Percentiles rank a stretch among this genome's conserved stretches.
Evolutionary conservation across 73 alveolate genomes (phyloP).

Genomic region (Tetrahymena elliotti): DNA sequence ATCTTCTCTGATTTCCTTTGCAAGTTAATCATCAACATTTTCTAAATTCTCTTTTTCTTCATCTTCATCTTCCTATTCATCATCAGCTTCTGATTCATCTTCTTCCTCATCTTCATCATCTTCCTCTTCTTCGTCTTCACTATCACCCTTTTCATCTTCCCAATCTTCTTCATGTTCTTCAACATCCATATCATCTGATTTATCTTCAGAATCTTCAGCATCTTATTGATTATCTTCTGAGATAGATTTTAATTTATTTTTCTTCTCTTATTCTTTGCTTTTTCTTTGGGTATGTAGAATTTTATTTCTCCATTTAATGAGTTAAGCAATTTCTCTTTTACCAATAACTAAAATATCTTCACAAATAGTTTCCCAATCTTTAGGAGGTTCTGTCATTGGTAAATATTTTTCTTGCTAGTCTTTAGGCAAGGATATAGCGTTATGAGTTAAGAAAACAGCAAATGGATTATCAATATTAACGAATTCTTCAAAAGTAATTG

Average conservation of each 20-base stretch:
- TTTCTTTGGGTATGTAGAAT: constrained; percentile 55
- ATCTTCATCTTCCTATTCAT: constrained; percentile 53
- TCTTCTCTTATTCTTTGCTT: constrained; percentile 47
- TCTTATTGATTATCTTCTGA: constrained; percentile 14
- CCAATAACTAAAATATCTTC: constrained; percentile 91
- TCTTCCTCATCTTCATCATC: constrained; percentile 47
- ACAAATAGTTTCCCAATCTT: constrained; percentile 59
- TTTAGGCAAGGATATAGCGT: constrained; percentile 52
- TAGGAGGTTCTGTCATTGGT: constrained; percentile 46
- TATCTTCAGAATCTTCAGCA: constrained; percentile 41
- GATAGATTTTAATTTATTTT: constrained; percentile 45
- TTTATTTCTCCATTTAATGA: constrained; percentile 82
- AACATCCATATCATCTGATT: constrained; percentile 18
- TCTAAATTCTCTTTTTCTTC: background rate
- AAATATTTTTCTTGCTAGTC: constrained; percentile 64
- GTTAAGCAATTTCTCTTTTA: constrained; percentile 69
- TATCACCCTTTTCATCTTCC: background rate
- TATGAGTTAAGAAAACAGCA: constrained; percentile 65
- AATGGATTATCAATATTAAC: constrained; percentile 86
- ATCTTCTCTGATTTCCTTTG: background rate
- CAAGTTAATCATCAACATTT: background rate
- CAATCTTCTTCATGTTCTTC: background rate
- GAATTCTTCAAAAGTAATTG: constrained; percentile 71
- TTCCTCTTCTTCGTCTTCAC: background rate
- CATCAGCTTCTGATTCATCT: constrained; percentile 42